Evolutionary conservation across 1,139 yeast genomes (phyloP).

Genomic region (Zygosaccharomyces pseudobailii): DNA sequence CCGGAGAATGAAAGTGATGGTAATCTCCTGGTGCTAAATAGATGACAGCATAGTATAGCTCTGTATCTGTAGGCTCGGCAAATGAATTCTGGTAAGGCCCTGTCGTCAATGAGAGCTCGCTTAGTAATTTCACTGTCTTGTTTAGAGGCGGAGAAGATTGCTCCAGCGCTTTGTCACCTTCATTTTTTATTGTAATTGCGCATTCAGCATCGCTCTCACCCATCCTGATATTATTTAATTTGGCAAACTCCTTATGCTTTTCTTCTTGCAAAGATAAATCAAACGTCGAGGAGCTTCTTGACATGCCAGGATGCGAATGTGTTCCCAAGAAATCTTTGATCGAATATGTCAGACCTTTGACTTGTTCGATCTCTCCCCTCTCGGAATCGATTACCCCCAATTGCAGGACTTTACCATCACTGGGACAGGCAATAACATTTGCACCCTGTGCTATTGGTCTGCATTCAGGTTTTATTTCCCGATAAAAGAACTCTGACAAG

Average conservation of each 20-base stretch:
- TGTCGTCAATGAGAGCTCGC: slow-evolving; percentile 26
- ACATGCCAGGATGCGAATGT: slow-evolving; percentile 31
- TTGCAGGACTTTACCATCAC: slow-evolving; percentile 88
- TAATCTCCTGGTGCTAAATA: slow-evolving; percentile 98
- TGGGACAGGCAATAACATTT: slow-evolving; percentile 72
- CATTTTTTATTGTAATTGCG: slow-evolving; percentile 48
- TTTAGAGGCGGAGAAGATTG: slow-evolving; percentile 39
- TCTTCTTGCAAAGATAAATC: slow-evolving; percentile 37
- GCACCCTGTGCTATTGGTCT: slow-evolving; percentile 67
- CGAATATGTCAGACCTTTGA: slow-evolving; percentile 92
- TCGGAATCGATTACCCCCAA: slow-evolving; percentile 68
- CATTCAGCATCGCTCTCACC: slow-evolving; percentile 36
- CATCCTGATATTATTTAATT: slow-evolving; percentile 56
- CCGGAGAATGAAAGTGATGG: slow-evolving; percentile 95
- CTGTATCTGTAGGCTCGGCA: slow-evolving; percentile 40
- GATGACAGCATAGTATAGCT: slow-evolving; percentile 82
- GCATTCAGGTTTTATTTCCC: slow-evolving; percentile 71
- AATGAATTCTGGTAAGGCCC: slow-evolving; percentile 15
- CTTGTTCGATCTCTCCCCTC: slow-evolving; percentile 89
- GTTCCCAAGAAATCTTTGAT: slow-evolving; percentile 85
- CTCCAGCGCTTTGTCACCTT: slow-evolving; percentile 54
- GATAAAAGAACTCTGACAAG: slow-evolving; percentile 85
- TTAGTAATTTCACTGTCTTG: slow-evolving; percentile 28
- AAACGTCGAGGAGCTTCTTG: slow-evolving; percentile 28
- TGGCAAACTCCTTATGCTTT: slow-evolving; percentile 74